These are phyloP conservation scores for Hanseniaspora pseudoguilliermondii DNA, from an alignment of 805 yeast species.

Conservation along the genomic window DNA sequence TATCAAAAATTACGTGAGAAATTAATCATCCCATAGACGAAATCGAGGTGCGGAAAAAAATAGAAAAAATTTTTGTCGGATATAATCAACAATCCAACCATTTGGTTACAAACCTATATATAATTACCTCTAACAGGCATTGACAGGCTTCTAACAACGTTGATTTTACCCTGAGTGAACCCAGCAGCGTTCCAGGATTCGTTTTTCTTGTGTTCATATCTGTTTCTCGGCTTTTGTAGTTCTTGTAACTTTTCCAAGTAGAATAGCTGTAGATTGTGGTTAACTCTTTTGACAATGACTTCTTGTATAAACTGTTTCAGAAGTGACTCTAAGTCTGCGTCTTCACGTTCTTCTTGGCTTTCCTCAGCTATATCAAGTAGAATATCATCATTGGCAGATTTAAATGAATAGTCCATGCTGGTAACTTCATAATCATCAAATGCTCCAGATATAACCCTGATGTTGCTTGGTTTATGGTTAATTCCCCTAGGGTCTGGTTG, in stretches of 20 bases:
- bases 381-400: not conserved
- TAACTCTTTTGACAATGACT: not conserved
- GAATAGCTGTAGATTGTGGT: not conserved
- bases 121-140: not conserved
- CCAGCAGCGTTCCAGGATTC: not conserved
- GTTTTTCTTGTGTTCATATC: not conserved
- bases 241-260: not conserved
- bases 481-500: constrained; percentile 3
- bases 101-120: too few relatives aligned
- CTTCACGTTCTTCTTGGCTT: not conserved
- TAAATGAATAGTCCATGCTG: not conserved
- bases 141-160: constrained; percentile 6
- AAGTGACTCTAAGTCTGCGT: not conserved
- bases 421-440: constrained; percentile 1
- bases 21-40: too few relatives aligned
- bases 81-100: not conserved
- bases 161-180: not conserved
- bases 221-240: not conserved
- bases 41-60: too few relatives aligned
- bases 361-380: not conserved
- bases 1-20: too few relatives aligned
- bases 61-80: too few relatives aligned
- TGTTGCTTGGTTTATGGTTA: constrained; percentile 10
- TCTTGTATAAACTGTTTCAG: not conserved
- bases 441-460: constrained; percentile 7